Conservation (phyloP, 2,329 filamentous ascomycete genomes). For the Teratosphaeria pseudoeucalypti region DNA sequence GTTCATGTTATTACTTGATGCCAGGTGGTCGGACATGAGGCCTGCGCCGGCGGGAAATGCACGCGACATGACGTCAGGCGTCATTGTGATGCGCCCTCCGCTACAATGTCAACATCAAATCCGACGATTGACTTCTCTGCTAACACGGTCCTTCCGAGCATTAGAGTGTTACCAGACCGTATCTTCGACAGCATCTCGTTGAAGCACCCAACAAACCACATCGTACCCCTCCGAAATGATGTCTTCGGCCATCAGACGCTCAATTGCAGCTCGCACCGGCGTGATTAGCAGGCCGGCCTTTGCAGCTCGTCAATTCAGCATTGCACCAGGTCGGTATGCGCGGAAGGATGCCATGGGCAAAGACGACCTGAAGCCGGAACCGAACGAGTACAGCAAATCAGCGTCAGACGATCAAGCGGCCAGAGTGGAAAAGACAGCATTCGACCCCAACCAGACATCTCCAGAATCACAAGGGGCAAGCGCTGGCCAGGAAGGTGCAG, state of each 20-base stretch:
- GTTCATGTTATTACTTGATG: not conserved
- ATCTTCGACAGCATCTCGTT: not conserved
- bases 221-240: not conserved
- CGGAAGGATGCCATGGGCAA: slow-evolving; percentile 38
- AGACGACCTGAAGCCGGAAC: slow-evolving; percentile 53
- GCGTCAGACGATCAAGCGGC: slow-evolving; percentile 52
- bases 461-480: slow-evolving; percentile 50
- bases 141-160: not conserved
- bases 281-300: slow-evolving; percentile 4
- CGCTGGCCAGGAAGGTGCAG: slow-evolving; percentile 25
- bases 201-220: not conserved
- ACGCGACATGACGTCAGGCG: not conserved
- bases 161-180: not conserved
- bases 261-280: not conserved
- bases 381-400: slow-evolving; percentile 58
- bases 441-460: slow-evolving; percentile 55
- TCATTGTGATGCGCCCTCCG: not conserved
- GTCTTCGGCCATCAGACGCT: not conserved
- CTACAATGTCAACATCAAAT: not conserved
- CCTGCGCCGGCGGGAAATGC: not conserved
- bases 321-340: slow-evolving; percentile 17
- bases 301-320: slow-evolving; percentile 10
- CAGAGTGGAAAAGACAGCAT: slow-evolving; percentile 51
- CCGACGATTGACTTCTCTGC: not conserved
- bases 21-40: not conserved